phyloP scores from a whole-genome alignment of 768 basidiomycete genomes.

The Rhizopogon vesiculosus region DNA sequence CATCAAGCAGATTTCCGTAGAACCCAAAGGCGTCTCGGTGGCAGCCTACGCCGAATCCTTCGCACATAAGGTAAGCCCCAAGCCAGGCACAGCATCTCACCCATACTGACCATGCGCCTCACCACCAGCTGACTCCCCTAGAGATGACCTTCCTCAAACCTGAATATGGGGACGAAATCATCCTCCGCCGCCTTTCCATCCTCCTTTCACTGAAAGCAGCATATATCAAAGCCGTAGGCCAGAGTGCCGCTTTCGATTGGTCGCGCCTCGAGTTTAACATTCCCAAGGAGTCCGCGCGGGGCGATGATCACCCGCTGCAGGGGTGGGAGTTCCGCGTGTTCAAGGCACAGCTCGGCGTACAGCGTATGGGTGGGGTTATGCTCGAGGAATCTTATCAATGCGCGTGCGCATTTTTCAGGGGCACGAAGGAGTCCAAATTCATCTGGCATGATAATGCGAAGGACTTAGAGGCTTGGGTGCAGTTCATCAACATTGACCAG shows the following conservation, averaged over 20 bases:
- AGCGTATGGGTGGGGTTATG: slow-evolving; percentile 44
- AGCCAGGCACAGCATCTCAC: background rate
- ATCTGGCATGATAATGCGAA: slow-evolving; percentile 66
- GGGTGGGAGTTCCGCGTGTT: slow-evolving; percentile 90
- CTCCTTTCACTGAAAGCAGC: slow-evolving; percentile 76
- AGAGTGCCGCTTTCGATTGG: slow-evolving; percentile 76
- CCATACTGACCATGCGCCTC: background rate
- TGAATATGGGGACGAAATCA: slow-evolving; percentile 54
- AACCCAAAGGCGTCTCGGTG: slow-evolving; percentile 55
- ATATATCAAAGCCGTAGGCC: slow-evolving; percentile 82
- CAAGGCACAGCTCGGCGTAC: slow-evolving; percentile 66
- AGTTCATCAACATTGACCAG: slow-evolving; percentile 80
- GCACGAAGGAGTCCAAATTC: slow-evolving; percentile 58
- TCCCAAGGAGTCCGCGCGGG: slow-evolving; percentile 52
- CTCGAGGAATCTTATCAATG: slow-evolving; percentile 72
- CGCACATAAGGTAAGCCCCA: slow-evolving; percentile 61
- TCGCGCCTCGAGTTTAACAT: slow-evolving; percentile 81
- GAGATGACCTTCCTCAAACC: slow-evolving; percentile 52
- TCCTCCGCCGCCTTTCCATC: slow-evolving; percentile 71
- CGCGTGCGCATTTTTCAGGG: slow-evolving; percentile 73
- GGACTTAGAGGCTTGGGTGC: slow-evolving; percentile 75
- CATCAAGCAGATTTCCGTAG: slow-evolving; percentile 61
- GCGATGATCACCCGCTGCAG: slow-evolving; percentile 62
- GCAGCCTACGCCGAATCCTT: slow-evolving; percentile 66
- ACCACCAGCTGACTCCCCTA: slow-evolving; percentile 36